Base-by-base conservation (phyloP, 2,329 filamentous ascomycete species). In the Tolypocladium nubicola region DNA sequence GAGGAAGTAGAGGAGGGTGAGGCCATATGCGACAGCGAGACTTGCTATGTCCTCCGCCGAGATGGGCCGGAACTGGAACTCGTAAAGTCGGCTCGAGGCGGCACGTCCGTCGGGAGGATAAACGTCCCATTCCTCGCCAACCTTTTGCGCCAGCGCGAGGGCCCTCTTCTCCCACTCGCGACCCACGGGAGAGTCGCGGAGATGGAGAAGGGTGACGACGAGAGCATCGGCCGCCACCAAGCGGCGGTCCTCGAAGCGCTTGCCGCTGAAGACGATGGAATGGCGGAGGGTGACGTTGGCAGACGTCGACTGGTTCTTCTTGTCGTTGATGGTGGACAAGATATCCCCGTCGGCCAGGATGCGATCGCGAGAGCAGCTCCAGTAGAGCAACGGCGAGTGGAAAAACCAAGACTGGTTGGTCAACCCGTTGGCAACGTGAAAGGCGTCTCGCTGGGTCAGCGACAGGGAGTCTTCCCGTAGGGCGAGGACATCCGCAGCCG, bases 261-360 rank as follows among this genome's bases (percentile, higher is more conserved):
- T 91, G n/a, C 89, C 89, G 58, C 88, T 89, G 63, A 93, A 90
- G 21, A 92, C 88, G 55, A 89, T 89, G 2, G 87, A 89, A 65
- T 89, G 88, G 11, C 88, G 81, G 35, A 93, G 73, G 0, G 87
- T 90, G 49, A 90, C 76, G 66, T 91, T 90, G 64, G 89, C 82
- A 1, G 82, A 82, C 0, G 88, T 88, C 1, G 81, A 79, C 59
- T 81, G 80, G 1, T 75, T 78, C 56, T 83, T 83, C 60, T 75
- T 80, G 56, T 80, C 73, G 63, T 92, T 90, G 65, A 92, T 85
- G 0, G 89, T 92, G 1, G 71, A 69, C 3, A 91, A 68, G 14
- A 91, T 78, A 66, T 91, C 78, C 0, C 68, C 56, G 64, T 93
- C 89, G 19, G 71, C 68, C 33, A 79, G 68, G 54, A 93, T 81